Evolutionary conservation across 2,329 filamentous ascomycete genomes (phyloP), one percentile per base, ranked within the genome.

Genomic region (Didymella segeticola): DNA sequence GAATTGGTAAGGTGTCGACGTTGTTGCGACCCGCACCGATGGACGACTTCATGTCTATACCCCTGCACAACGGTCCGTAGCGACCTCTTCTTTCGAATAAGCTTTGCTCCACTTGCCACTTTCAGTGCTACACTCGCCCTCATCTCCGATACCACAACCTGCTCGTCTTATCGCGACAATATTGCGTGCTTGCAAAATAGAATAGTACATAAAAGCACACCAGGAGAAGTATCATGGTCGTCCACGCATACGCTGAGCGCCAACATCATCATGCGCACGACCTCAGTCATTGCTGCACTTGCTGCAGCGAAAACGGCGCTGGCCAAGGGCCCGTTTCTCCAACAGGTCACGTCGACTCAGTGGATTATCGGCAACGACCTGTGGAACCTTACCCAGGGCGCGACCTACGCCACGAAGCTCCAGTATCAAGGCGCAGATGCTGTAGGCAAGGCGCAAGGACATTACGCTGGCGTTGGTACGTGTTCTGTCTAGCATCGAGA

Each of bases 391-490:
- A 73, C 71, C 1, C 65, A 70, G 26, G 62, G 63, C 3, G 43
- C 43, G 8, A 62, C 53, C n/a, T 72, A 67, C 37, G 73, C 66
- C 2, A 72, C 69, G 4, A 73, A 74, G 45, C 61, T 76, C 22
- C 69, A 66, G 37, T 73, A 74, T 47, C 70, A 73, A 30, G 67
- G 60, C 6, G 57, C 61, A 17, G 73, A 75, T 46, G 61, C 73
- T 1, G 72, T 76, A 3, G 68, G 66, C 1, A 59, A 66, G 31
- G 73, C 74, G 4, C 57, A 60, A 10, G 72, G 74, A 4, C 72
- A 75, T 50, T 76, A 75, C 53, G 72, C 73, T 25, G 72, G 71
- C 42, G 74, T 74, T 47, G 70, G 72, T 74, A 57, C 25, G 61
- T 27, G 17, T 11, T 36, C 15, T 30, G 7, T 14, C 10, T 1